Evolutionary conservation across 768 basidiomycete species (phyloP).

Genomic region (Amanita rubescens): DNA sequence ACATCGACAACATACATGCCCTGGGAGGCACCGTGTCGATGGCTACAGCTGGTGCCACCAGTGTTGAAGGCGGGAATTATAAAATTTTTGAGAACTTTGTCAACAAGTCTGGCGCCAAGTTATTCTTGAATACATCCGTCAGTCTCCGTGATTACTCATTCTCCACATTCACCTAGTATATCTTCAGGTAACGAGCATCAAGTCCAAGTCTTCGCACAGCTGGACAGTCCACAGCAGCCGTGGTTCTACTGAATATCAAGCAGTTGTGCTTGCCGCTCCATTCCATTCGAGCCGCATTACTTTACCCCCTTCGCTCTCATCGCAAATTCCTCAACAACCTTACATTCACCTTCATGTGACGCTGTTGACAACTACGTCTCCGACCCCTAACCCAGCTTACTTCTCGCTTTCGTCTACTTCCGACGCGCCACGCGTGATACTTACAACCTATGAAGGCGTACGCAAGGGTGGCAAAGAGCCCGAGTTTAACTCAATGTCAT

Average conservation of each 20-base stretch:
- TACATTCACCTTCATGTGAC: slow-evolving; percentile 89
- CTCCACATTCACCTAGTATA: background rate
- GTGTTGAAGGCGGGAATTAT: slow-evolving; percentile 75
- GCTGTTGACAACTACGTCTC: slow-evolving; percentile 70
- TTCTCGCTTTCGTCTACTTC: slow-evolving; percentile 48
- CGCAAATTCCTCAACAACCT: slow-evolving; percentile 56
- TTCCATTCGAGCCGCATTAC: slow-evolving; percentile 61
- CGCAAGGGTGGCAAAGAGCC: slow-evolving; percentile 51
- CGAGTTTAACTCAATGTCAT: slow-evolving; percentile 83
- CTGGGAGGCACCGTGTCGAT: slow-evolving; percentile 67
- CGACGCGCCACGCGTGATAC: slow-evolving; percentile 51
- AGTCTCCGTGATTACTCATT: slow-evolving; percentile 4
- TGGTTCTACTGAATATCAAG: slow-evolving; percentile 50
- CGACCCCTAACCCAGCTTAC: slow-evolving; percentile 54
- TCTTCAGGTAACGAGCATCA: slow-evolving; percentile 47
- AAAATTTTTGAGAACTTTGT: slow-evolving; percentile 82
- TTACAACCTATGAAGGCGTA: slow-evolving; percentile 66
- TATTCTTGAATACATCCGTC: slow-evolving; percentile 69
- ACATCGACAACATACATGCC: slow-evolving; percentile 67
- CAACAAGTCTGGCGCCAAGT: slow-evolving; percentile 55
- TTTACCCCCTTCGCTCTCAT: slow-evolving; percentile 39
- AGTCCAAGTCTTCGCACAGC: slow-evolving; percentile 31
- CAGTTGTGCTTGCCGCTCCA: slow-evolving; percentile 83
- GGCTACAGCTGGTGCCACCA: slow-evolving; percentile 59
- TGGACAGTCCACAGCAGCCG: slow-evolving; percentile 48